A percentile compares a stretch with the other conserved stretches of the same genome.
Evolutionary conservation across 495 filamentous ascomycete genomes (phyloP).

Genomic region (Pseudotulostoma volvatum): DNA sequence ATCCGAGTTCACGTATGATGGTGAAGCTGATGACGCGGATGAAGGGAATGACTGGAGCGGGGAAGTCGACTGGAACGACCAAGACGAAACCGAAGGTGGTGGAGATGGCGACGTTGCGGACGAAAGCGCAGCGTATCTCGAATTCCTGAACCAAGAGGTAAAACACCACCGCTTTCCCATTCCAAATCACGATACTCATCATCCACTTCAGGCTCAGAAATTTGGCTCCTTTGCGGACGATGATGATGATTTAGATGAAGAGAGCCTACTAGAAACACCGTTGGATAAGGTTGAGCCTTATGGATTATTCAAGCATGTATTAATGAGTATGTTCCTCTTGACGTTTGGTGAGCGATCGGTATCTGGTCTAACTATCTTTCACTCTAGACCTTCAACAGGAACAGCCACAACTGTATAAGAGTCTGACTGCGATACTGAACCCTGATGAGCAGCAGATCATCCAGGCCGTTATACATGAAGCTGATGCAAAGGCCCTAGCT

Average conservation of each 20-base stretch:
- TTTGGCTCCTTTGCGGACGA: constrained; percentile 51
- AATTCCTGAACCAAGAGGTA: constrained; percentile 86
- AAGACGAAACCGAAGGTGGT: constrained; percentile 37
- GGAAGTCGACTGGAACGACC: constrained; percentile 55
- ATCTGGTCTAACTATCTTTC: too few relatives aligned
- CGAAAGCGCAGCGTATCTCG: constrained; percentile 85
- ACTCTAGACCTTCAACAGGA: constrained; percentile 68
- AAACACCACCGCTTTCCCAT: constrained; percentile 14
- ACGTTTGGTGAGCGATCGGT: too few relatives aligned
- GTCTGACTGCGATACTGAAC: constrained; percentile 58
- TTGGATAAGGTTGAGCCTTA: constrained; percentile 93
- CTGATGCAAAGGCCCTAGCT: constrained; percentile 42
- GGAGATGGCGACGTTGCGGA: constrained; percentile 55
- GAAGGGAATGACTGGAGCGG: constrained; percentile 50
- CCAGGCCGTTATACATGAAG: constrained; percentile 63
- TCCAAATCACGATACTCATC: constrained; percentile 4
- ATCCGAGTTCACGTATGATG: constrained; percentile 60
- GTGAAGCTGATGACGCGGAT: constrained; percentile 63
- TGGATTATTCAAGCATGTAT: constrained; percentile 59
- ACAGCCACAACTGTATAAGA: constrained; percentile 77
- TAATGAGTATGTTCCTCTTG: constrained; percentile 74
- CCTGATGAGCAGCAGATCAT: constrained; percentile 70
- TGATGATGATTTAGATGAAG: constrained; percentile 82
- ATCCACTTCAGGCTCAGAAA: constrained; percentile 52
- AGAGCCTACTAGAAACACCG: constrained; percentile 79